Conservation (phyloP, 345 rosid species). For the Heritiera fomes region DNA sequence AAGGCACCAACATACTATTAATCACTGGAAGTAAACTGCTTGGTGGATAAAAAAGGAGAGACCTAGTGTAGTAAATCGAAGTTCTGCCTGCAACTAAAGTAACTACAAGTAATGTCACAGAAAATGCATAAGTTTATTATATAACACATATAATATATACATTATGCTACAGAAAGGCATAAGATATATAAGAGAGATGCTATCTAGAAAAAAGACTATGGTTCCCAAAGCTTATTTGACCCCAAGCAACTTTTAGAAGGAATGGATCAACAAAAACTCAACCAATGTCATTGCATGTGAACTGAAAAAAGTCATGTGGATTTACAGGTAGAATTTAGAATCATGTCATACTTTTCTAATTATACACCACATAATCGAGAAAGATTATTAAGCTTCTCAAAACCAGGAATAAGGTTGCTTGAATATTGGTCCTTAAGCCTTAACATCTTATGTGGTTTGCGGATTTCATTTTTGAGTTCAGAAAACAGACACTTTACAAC, state of each 20-base stretch:
- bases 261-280: neutral
- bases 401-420: neutral
- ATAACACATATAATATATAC: neutral
- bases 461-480: neutral
- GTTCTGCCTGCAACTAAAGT: neutral
- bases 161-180: neutral
- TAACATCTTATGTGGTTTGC: neutral
- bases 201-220: neutral
- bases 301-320: neutral
- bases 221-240: neutral
- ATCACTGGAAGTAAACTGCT: neutral
- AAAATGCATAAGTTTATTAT: neutral
- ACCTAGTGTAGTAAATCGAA: neutral
- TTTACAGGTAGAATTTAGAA: constrained; percentile 7
- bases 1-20: constrained; percentile 17
- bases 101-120: neutral
- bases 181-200: neutral
- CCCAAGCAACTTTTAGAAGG: constrained; percentile 2
- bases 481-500: neutral
- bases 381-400: neutral
- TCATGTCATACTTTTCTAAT: neutral
- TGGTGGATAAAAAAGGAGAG: constrained; percentile 9
- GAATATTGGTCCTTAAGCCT: constrained; percentile 4
- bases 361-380: neutral
- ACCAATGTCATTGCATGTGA: neutral